Base-by-base conservation (phyloP, 768 basidiomycete genomes). In the Amanita thiersii region DNA sequence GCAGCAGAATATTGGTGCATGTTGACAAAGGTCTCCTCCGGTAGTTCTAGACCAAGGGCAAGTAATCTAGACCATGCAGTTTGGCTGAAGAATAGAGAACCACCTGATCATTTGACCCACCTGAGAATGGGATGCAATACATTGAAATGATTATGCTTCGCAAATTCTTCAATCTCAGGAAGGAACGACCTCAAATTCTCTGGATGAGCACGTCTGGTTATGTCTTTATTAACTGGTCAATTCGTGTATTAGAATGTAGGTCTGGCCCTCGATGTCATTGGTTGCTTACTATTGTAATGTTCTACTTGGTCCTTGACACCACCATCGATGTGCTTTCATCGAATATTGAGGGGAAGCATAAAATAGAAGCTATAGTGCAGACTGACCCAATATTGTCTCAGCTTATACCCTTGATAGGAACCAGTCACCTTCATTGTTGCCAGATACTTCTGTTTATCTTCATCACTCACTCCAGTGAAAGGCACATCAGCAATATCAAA, bases 231-330 rank as follows among this genome's bases (percentile, higher is more conserved):
- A 42, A 79, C 79, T 80, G 23, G 5, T 26, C 3, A 37, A 8
- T 40, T 4, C 18, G 2, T 39, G 32, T 20, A 26, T 14, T 7
- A 15, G 10, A n/a, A 19, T 11, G 18, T 7, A 2, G 1, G 24
- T 2, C n/a, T 9, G 11, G 29, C 5, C 26, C 10, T 19, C 8
- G 12, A 14, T 47, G 15, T 11, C 24, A 11, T 33, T 8, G 2
- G 19, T 10, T 3, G 48, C 70, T 43, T 44, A 82, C 81, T 65
- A 47, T 75, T 78, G 50, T 83, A 82, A 38, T 72, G 63, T 50
- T 83, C 80, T 12, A 81, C 49, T 48, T 81, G 77, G 51, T 84
- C 81, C 12, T 57, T 67, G 18, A 83, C 72, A 4, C 80, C 81
- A 8, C 68, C 69, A 29, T 74, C 75, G 33, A 82, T 72, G 37